Percentiles rank a stretch among this genome's conserved stretches.
Evolutionary conservation across 2,329 filamentous ascomycete genomes (phyloP).

Genomic region (Talaromyces pinophilus): DNA sequence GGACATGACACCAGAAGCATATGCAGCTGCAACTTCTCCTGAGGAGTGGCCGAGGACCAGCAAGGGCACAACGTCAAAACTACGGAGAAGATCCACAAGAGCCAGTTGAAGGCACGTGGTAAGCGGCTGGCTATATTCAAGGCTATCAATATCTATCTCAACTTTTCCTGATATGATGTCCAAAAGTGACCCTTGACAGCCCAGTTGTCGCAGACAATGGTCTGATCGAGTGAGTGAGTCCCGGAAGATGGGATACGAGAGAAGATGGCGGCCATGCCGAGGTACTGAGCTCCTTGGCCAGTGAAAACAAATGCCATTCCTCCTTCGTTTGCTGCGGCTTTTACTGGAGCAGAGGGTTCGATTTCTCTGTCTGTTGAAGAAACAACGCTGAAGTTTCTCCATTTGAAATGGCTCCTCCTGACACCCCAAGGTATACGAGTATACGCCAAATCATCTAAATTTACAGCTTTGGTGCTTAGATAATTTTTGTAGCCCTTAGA

Average conservation of each 20-base stretch:
- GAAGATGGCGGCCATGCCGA: constrained; percentile 43
- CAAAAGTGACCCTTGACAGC: constrained; percentile 32
- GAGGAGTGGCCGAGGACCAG: constrained; percentile 35
- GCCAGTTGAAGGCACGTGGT: constrained; percentile 31
- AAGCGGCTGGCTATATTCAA: constrained; percentile 32
- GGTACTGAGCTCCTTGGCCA: constrained; percentile 49
- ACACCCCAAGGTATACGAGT: background rate
- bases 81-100: constrained; percentile 29
- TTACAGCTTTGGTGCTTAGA: background rate
- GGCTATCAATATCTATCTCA: constrained; percentile 25
- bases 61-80: constrained; percentile 27
- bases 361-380: constrained; percentile 5
- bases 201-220: constrained; percentile 23
- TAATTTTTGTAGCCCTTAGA: background rate
- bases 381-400: constrained; percentile 20
- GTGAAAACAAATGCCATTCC: constrained; percentile 40
- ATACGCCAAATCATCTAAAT: background rate
- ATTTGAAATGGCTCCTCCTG: constrained; percentile 10
- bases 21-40: constrained; percentile 37
- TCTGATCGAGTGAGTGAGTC: constrained; percentile 23
- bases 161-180: constrained; percentile 27
- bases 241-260: constrained; percentile 28
- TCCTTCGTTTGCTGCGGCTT: background rate
- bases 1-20: constrained; percentile 29
- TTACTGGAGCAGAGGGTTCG: background rate